Base-by-base conservation (phyloP, 306 rosid species). In the Boehmeria nivea region DNA sequence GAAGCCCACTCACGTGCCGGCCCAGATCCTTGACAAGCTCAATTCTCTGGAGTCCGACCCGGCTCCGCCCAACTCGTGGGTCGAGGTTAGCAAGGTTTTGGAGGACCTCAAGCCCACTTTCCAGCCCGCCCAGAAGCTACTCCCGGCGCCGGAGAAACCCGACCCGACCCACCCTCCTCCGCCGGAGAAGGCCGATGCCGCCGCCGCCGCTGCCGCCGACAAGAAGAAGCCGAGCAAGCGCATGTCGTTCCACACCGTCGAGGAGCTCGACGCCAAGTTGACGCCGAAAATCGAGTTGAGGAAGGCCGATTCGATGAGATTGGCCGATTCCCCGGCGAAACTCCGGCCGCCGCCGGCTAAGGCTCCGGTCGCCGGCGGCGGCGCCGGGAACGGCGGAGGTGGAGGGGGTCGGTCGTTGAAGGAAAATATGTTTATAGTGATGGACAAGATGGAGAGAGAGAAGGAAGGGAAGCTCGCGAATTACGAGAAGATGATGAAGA, bases 211-310 rank as follows among this genome's bases (percentile, higher is more conserved):
- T 37, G 17, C n/a, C n/a, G n/a, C n/a, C n/a, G n/a, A n/a, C n/a
- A n/a, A n/a, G n/a, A 82, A 40, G 45, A 40, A 40, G 45, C 45
- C 10, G 75, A 82, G 67, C 54, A 3, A 23, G 3, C 79, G n/a
- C n/a, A n/a, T n/a, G n/a, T n/a, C n/a, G n/a, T n/a, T 90, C 74
- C 98, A 57, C 75, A 87, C 98, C 2, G 25, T 86, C 0, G 88
- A 87, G 46, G 98, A 90, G 45, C 70, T 90, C 40, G 95, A 87
- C 54, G 68, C 65, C 51, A 82, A 82, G 65, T 14, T 63, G 28
- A 25, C 26, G 31, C 19, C 81, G 8, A 70, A 72, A 13, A 7
- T 45, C 20, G 70, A 40, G n/a, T n/a, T n/a, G n/a, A n/a, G n/a
- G n/a, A n/a, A 66, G 31, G 42, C 56, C 1, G 75, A 52, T 54